These are phyloP conservation scores for Macroventuria anomochaeta DNA, from an alignment of 2,329 filamentous ascomycete species.

Conservation along the genomic window DNA sequence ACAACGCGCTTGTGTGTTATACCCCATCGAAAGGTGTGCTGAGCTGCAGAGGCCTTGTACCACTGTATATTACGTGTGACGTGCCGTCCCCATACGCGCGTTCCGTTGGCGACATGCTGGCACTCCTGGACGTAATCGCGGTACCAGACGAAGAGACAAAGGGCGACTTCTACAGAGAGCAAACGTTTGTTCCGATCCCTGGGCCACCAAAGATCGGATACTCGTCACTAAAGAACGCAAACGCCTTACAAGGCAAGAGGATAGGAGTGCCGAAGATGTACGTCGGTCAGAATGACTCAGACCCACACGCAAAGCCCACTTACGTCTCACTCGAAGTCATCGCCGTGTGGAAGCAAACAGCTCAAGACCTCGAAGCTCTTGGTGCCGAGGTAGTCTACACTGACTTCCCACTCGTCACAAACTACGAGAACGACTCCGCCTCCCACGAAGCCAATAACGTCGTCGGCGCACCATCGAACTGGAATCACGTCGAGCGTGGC, in stretches of 20 bases:
- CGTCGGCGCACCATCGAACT: constrained; percentile 52
- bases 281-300: constrained; percentile 50
- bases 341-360: constrained; percentile 44
- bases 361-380: constrained; percentile 47
- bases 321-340: constrained; percentile 50
- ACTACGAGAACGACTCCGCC: constrained; percentile 52
- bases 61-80: constrained; percentile 64
- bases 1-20: constrained; percentile 63
- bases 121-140: constrained; percentile 57
- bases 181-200: constrained; percentile 55
- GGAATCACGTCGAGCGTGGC: constrained; percentile 57
- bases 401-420: constrained; percentile 56
- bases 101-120: constrained; percentile 58
- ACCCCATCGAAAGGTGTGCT: constrained; percentile 62
- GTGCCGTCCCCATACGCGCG: constrained; percentile 61
- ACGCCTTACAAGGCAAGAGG: constrained; percentile 52
- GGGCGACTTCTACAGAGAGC: constrained; percentile 64
- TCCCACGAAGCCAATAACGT: constrained; percentile 51
- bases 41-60: constrained; percentile 61
- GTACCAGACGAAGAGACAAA: constrained; percentile 50
- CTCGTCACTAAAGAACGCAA: constrained; percentile 41
- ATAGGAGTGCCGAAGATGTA: constrained; percentile 61
- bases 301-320: constrained; percentile 44
- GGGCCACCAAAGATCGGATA: constrained; percentile 44
- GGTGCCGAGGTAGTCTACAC: constrained; percentile 54